phyloP scores from a whole-genome alignment of 192 early-diverging fungal genomes.

The Coemansia sp. region DNA sequence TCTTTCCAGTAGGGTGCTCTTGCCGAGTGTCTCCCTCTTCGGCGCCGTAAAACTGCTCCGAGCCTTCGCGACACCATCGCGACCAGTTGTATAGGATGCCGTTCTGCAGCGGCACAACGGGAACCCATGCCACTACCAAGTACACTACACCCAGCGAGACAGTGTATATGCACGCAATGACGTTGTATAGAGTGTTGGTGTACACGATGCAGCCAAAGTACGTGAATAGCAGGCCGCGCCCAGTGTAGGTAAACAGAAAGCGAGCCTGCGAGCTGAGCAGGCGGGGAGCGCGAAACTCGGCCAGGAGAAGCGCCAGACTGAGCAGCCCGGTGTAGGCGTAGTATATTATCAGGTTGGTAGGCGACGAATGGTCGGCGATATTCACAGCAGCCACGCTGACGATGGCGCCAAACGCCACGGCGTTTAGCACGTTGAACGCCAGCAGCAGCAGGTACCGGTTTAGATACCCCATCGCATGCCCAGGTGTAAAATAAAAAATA shows the following conservation, averaged over 20 bases:
- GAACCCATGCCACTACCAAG: constrained; percentile 59
- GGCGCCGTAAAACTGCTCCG: constrained; percentile 15
- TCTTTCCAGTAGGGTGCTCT: background rate
- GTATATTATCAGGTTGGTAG: constrained; percentile 58
- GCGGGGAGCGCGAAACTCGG: constrained; percentile 53
- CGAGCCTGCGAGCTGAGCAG: constrained; percentile 54
- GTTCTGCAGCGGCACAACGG: constrained; percentile 44
- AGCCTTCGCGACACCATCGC: constrained; percentile 33
- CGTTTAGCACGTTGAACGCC: constrained; percentile 53
- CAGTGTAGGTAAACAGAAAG: constrained; percentile 61
- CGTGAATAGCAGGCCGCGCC: constrained; percentile 61
- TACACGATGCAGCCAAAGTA: constrained; percentile 66
- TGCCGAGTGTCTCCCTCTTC: background rate
- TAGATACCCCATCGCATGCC: constrained; percentile 45
- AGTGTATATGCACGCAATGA: constrained; percentile 54
- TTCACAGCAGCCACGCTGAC: constrained; percentile 47
- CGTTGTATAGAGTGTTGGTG: constrained; percentile 46
- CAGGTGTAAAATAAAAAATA: background rate
- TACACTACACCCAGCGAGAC: constrained; percentile 58
- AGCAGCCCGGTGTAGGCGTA: constrained; percentile 55
- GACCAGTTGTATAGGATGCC: constrained; percentile 52
- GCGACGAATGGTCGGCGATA: constrained; percentile 38
- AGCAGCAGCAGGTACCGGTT: constrained; percentile 55
- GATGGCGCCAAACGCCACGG: constrained; percentile 43
- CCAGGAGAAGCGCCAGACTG: constrained; percentile 50